phyloP scores from a whole-genome alignment of 2,329 filamentous ascomycete species.

The Dissoconium aciculare region DNA sequence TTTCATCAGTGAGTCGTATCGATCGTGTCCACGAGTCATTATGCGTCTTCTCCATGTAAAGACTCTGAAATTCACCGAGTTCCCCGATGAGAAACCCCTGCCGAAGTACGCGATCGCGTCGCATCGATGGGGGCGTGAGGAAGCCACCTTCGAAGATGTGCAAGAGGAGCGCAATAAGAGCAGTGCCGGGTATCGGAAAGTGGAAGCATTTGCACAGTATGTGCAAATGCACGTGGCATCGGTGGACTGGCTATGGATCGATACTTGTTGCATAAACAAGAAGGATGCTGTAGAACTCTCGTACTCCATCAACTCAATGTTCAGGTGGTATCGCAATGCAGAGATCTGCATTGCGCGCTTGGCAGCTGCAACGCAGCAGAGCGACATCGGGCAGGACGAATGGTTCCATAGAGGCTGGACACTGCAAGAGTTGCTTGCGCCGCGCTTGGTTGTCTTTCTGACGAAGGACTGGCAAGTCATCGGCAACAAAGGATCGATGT shows the following conservation, averaged over 20 bases:
- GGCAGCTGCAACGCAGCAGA: slow-evolving; percentile 2
- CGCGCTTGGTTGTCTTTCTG: slow-evolving; percentile 10
- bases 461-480: slow-evolving; percentile 12
- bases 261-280: slow-evolving; percentile 15
- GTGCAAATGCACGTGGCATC: slow-evolving; percentile 4
- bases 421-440: slow-evolving; percentile 15
- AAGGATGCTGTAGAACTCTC: slow-evolving; percentile 10
- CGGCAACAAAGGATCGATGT: slow-evolving; percentile 5
- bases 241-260: slow-evolving; percentile 13
- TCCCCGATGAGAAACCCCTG: slow-evolving; percentile 5
- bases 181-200: slow-evolving; percentile 9
- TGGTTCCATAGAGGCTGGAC: slow-evolving; percentile 16
- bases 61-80: slow-evolving; percentile 9
- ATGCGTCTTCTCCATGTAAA: slow-evolving; percentile 10
- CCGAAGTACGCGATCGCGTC: slow-evolving; percentile 11
- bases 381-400: slow-evolving; percentile 6
- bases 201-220: slow-evolving; percentile 10
- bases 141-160: slow-evolving; percentile 9
- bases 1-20: too few relatives aligned
- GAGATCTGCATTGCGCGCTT: slow-evolving; percentile 13
- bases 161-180: slow-evolving; percentile 5
- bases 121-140: slow-evolving; percentile 8
- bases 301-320: slow-evolving; percentile 14
- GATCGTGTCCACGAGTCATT: too few relatives aligned
- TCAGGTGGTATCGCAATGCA: slow-evolving; percentile 11